Base-by-base conservation (phyloP, 23 red algal species). In the Rhodosorus marinus region DNA sequence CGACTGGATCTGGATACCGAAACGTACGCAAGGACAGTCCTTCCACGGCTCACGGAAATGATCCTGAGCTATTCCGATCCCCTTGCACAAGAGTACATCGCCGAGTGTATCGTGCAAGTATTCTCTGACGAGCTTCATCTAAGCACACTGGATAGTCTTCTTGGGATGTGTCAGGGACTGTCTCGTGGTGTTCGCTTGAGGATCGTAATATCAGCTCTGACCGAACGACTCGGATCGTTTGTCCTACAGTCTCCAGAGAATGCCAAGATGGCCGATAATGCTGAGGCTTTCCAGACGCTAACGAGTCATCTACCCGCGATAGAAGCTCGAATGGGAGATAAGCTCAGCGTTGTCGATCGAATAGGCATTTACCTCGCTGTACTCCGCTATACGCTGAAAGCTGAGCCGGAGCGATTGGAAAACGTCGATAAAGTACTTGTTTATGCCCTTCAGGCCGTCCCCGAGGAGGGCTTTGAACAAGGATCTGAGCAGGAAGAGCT, bases 21-120 rank as follows among this genome's bases (percentile, higher is more conserved):
- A 8, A 33, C 68, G 32, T 85, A 74, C 74, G 51, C 51, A 6
- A 51, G 26, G 31, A 57, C 47, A 11, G 60, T 98, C 9, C 69
- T 98, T 43, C 90, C 78, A 0, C 49, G 51, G 1, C 52, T 94
- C 21, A 25, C 67, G 6, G 52, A 84, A 25, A 79, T 81, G 47
- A 64, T 84, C 31, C 62, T 84, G 20, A 58, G 47, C 15, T 81
- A 74, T 58, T 48, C 67, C 15, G 90, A 98, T 38, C 47, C 77
- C 4, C 64, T 80, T 20, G 73, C 73, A 9, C 90, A 98, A 60
- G 72, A 85, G 33, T 98, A 78, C 51, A 59, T 98, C 19, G 71
- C 78, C 6, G 90, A 98, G 35, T 98, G 90, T 66, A 59, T 98
- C 20, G 79, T 82, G 28, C 79, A 80, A 51, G 90, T 75, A 15